phyloP scores from a whole-genome alignment of 495 filamentous ascomycete species.

The Poronia punctata region DNA sequence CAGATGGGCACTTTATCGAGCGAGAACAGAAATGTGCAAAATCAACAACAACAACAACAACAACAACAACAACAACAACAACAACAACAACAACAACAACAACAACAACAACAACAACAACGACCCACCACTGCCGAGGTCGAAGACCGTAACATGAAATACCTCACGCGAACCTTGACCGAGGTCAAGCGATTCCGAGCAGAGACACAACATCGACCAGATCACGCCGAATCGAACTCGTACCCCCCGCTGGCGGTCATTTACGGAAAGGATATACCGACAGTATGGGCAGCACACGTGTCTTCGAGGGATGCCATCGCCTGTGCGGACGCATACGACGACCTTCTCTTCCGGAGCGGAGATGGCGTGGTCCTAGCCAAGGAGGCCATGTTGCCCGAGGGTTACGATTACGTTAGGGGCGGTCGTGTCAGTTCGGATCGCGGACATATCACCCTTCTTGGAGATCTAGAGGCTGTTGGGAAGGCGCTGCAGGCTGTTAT shows the following conservation, averaged over 20 bases:
- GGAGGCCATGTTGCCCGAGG: constrained; percentile 78
- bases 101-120: constrained; percentile 23
- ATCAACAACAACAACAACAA: neutral
- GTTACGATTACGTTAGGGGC: constrained; percentile 63
- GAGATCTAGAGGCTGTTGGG: constrained; percentile 78
- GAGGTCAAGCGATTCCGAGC: constrained; percentile 66
- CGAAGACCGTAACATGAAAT: constrained; percentile 45
- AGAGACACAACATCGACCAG: constrained; percentile 55
- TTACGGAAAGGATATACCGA: constrained; percentile 82
- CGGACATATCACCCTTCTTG: constrained; percentile 79
- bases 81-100: constrained; percentile 14
- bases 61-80: constrained; percentile 14
- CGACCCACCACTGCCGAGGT: constrained; percentile 41
- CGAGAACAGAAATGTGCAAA: constrained; percentile 8
- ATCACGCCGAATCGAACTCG: constrained; percentile 52
- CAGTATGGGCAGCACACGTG: constrained; percentile 73
- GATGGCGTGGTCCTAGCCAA: constrained; percentile 85
- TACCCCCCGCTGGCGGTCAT: constrained; percentile 84
- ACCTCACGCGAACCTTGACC: constrained; percentile 70
- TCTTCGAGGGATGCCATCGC: constrained; percentile 56
- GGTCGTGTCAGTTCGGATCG: constrained; percentile 73
- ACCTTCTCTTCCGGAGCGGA: constrained; percentile 77
- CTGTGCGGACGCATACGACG: constrained; percentile 74
- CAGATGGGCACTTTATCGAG: constrained; percentile 40
- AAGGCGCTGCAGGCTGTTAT: constrained; percentile 61